These are phyloP conservation scores for Sporothrix sp. DNA, from an alignment of 2,329 filamentous ascomycete species.

Conservation along the genomic window DNA sequence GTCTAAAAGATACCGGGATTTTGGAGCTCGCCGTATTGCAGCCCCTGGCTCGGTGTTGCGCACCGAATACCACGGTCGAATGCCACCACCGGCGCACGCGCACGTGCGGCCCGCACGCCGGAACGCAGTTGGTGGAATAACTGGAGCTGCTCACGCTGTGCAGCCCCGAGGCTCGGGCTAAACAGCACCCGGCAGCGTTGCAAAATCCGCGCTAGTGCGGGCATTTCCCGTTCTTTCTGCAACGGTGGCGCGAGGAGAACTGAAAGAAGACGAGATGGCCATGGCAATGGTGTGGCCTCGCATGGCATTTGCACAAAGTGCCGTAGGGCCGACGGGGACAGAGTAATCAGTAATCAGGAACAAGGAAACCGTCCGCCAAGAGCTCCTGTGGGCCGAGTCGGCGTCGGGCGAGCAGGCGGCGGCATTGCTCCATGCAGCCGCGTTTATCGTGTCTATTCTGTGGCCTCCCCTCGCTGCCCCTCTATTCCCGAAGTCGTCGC, in stretches of 20 bases:
- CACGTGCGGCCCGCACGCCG: too few relatives aligned
- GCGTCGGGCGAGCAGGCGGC: not conserved
- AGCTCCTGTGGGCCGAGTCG: too few relatives aligned
- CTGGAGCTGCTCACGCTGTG: not conserved
- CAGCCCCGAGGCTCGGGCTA: constrained; percentile 6
- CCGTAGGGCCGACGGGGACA: too few relatives aligned
- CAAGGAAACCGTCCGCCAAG: not conserved
- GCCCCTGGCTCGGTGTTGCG: not conserved
- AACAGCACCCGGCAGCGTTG: constrained; percentile 4
- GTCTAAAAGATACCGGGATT: not conserved
- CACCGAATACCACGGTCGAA: not conserved
- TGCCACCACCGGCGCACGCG: not conserved
- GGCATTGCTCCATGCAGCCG: not conserved
- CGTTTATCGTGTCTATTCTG: not conserved
- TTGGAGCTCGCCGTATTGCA: not conserved
- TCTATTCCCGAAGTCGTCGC: constrained; percentile 1
- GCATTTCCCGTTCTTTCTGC: too few relatives aligned
- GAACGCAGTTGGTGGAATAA: constrained; percentile 14
- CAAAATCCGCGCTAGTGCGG: too few relatives aligned
- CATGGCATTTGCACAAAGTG: too few relatives aligned
- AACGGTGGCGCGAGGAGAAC: too few relatives aligned
- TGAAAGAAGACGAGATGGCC: too few relatives aligned
- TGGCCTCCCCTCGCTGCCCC: not conserved
- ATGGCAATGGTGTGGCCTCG: too few relatives aligned
- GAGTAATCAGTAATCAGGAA: too few relatives aligned